Evolutionary conservation across 192 early-diverging fungal genomes (phyloP).

Genomic region (Oehlia diaphana): DNA sequence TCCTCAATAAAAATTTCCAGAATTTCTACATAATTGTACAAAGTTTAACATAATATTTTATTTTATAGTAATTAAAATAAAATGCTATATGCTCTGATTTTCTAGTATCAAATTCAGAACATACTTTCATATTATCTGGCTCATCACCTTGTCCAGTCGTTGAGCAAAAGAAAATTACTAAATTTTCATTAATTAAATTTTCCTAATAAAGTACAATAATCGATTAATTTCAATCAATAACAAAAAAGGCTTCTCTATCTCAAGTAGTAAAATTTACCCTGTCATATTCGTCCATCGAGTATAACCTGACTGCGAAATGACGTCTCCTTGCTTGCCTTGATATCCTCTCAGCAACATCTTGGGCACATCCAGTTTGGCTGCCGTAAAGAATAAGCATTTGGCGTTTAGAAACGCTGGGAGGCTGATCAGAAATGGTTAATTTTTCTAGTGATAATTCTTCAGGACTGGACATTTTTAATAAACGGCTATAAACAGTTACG

Average conservation of each 20-base stretch:
- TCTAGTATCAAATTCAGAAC: neutral
- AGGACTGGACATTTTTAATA: neutral
- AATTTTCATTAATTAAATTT: constrained; percentile 55
- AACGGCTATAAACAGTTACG: too few relatives aligned
- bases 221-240: neutral
- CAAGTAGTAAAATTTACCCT: constrained; percentile 35
- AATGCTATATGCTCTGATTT: constrained; percentile 2
- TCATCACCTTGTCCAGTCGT: constrained; percentile 93
- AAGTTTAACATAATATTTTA: constrained; percentile 13
- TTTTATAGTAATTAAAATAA: too few relatives aligned
- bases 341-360: constrained; percentile 86
- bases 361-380: constrained; percentile 89
- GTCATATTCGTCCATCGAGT: constrained; percentile 80
- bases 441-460: neutral
- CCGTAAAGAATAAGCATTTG: constrained; percentile 82
- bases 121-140: constrained; percentile 87
- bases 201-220: constrained; percentile 36
- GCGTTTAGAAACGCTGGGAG: neutral
- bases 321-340: constrained; percentile 76
- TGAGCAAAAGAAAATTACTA: constrained; percentile 85
- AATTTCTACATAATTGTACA: constrained; percentile 51
- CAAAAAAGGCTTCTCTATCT: neutral
- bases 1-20: constrained; percentile 89
- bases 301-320: constrained; percentile 61
- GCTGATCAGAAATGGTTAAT: neutral